Evolutionary conservation across 306 rosid species (phyloP).

Genomic region (Malus sieversii): DNA sequence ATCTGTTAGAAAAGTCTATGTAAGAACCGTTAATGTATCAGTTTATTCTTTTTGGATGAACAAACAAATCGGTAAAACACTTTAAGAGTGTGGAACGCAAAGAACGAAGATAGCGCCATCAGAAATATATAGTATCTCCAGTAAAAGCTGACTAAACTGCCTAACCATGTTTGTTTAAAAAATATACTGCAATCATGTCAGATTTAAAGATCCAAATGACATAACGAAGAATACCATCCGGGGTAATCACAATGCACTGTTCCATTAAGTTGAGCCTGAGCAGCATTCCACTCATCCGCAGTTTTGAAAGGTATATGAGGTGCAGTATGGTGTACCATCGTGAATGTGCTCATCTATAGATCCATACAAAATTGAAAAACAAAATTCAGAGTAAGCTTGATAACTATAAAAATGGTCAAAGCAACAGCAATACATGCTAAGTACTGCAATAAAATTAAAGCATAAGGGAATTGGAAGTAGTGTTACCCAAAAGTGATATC

Average conservation of each 20-base stretch:
- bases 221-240: slow-evolving; percentile 48
- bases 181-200: neutral
- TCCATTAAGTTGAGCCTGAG: slow-evolving; percentile 92
- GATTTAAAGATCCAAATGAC: neutral
- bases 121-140: neutral
- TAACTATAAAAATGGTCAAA: neutral
- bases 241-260: slow-evolving; percentile 97
- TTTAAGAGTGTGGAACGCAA: too few relatives aligned
- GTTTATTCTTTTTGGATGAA: too few relatives aligned
- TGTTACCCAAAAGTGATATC: slow-evolving; percentile 97
- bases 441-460: neutral
- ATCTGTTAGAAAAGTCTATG: neutral
- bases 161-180: neutral
- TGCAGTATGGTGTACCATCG: slow-evolving; percentile 98
- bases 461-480: slow-evolving; percentile 12
- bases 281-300: slow-evolving; percentile 89
- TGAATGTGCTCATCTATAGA: slow-evolving; percentile 89
- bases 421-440: neutral
- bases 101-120: too few relatives aligned
- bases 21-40: too few relatives aligned
- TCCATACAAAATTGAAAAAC: slow-evolving; percentile 6
- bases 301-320: slow-evolving; percentile 91
- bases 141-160: neutral
- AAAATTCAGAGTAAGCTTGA: neutral
- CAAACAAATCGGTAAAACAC: too few relatives aligned